phyloP scores from a whole-genome alignment of 129 eudicot species.

The Artemisia tridentata region DNA sequence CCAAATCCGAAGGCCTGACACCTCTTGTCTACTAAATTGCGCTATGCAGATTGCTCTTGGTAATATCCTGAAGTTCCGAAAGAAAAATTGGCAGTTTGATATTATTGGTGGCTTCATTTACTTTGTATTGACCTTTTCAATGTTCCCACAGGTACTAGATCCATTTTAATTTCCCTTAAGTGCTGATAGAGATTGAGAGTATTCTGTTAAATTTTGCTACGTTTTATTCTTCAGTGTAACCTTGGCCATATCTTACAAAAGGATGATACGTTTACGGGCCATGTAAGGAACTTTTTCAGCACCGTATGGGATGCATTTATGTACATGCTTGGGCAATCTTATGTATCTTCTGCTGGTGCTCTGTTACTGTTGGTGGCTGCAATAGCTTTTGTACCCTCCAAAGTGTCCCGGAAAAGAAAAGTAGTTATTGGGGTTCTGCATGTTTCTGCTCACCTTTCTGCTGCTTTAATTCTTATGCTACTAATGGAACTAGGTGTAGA shows the following conservation, averaged over 20 bases:
- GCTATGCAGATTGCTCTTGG: constrained; percentile 84
- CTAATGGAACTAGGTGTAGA: constrained; percentile 89
- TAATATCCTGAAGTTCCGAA: constrained; percentile 89
- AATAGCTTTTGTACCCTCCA: constrained; percentile 76
- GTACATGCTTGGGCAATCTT: constrained; percentile 78
- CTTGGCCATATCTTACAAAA: constrained; percentile 78
- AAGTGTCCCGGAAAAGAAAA: constrained; percentile 74
- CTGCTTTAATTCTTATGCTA: constrained; percentile 91
- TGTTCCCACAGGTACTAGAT: constrained; percentile 87
- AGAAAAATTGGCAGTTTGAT: constrained; percentile 99
- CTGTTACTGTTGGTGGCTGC: constrained; percentile 63
- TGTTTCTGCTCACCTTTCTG: constrained; percentile 79
- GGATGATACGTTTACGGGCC: constrained; percentile 79
- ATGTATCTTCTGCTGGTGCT: constrained; percentile 79
- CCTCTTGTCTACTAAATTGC: neutral
- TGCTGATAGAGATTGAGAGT: neutral
- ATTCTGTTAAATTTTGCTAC: neutral
- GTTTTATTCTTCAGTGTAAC: constrained; percentile 59
- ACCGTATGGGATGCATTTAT: constrained; percentile 78
- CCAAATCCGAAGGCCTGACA: too few relatives aligned
- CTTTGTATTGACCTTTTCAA: constrained; percentile 80
- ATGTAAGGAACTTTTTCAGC: constrained; percentile 69
- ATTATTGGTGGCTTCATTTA: constrained; percentile 93
- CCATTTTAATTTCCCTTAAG: neutral
- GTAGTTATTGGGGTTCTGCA: constrained; percentile 75